phyloP scores from a whole-genome alignment of 352 stramenopile genomes.

The Phytophthora pseudosyringae region DNA sequence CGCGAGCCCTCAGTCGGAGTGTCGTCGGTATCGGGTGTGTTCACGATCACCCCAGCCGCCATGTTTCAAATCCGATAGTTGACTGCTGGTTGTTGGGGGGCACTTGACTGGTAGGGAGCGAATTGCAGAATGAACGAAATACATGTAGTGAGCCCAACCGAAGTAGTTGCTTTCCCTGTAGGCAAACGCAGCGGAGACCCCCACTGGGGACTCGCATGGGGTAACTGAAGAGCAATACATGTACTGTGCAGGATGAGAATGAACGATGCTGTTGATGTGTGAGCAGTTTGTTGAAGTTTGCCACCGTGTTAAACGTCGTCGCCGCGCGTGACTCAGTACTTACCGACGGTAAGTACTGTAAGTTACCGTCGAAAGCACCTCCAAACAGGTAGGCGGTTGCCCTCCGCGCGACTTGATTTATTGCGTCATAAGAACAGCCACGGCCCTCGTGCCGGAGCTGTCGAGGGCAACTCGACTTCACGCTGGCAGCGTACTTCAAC shows the following conservation, averaged over 20 bases:
- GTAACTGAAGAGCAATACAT: too few relatives aligned
- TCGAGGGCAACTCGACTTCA: conserved; percentile 4
- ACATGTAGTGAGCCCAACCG: neutral
- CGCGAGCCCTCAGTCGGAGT: conserved; percentile 35
- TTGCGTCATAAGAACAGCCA: conserved; percentile 18
- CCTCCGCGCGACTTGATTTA: conserved; percentile 25
- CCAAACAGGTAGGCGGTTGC: conserved; percentile 5
- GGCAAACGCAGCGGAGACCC: neutral
- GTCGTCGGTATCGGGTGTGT: conserved; percentile 19
- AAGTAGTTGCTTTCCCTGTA: neutral
- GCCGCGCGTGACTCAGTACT: neutral
- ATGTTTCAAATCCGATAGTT: conserved; percentile 18
- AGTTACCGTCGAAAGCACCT: neutral
- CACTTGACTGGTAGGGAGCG: conserved; percentile 11
- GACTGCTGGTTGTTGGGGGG: conserved; percentile 1
- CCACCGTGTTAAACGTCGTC: conserved; percentile 9
- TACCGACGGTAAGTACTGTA: too few relatives aligned
- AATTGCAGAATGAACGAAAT: conserved; percentile 27
- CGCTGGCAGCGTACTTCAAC: conserved; percentile 10
- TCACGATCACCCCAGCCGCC: conserved; percentile 28
- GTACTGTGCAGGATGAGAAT: conserved; percentile 8
- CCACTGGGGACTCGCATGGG: too few relatives aligned
- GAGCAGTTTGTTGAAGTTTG: conserved; percentile 18
- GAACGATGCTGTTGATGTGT: conserved; percentile 13
- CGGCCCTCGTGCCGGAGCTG: neutral